A percentile compares a stretch with the other conserved stretches of the same genome.
These are phyloP conservation scores for Thraustotheca clavata DNA, from an alignment of 352 stramenopile species.

Conservation along the genomic window DNA sequence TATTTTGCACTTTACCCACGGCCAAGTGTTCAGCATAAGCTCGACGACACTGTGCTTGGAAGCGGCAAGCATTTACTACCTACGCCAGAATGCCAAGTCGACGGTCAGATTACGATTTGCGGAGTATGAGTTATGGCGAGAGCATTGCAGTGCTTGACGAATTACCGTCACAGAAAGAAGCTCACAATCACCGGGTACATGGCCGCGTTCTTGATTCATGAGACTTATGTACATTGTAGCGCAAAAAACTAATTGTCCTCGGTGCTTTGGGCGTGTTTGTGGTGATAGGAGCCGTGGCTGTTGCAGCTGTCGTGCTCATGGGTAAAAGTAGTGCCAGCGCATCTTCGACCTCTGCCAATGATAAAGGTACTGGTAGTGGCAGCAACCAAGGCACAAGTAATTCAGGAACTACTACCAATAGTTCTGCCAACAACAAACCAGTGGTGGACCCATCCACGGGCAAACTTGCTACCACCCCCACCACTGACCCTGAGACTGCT, in stretches of 20 bases:
- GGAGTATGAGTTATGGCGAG: background rate
- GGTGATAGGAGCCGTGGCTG: conserved; percentile 24
- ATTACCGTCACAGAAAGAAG: background rate
- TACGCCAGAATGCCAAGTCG: background rate
- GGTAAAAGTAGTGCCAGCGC: conserved; percentile 18
- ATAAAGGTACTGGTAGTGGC: conserved; percentile 4
- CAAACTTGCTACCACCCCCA: background rate
- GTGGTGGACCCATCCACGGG: background rate
- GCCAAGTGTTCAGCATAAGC: background rate
- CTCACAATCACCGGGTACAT: background rate
- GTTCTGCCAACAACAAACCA: background rate
- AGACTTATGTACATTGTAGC: background rate
- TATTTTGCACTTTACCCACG: background rate
- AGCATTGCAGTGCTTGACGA: conserved; percentile 4
- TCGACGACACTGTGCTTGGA: background rate
- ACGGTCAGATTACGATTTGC: background rate
- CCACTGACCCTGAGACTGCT: conserved; percentile 21
- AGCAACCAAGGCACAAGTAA: conserved; percentile 6
- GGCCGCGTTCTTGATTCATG: background rate
- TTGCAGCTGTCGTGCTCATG: conserved; percentile 21
- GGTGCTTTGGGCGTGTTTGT: conserved; percentile 24
- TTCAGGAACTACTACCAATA: conserved; percentile 11
- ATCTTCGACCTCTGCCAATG: conserved; percentile 13
- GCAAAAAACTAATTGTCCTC: conserved; percentile 15
- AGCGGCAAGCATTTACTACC: background rate